Evolutionary conservation across 2,329 filamentous ascomycete species (phyloP).

Genomic region (Ceratocystis cubensis): DNA sequence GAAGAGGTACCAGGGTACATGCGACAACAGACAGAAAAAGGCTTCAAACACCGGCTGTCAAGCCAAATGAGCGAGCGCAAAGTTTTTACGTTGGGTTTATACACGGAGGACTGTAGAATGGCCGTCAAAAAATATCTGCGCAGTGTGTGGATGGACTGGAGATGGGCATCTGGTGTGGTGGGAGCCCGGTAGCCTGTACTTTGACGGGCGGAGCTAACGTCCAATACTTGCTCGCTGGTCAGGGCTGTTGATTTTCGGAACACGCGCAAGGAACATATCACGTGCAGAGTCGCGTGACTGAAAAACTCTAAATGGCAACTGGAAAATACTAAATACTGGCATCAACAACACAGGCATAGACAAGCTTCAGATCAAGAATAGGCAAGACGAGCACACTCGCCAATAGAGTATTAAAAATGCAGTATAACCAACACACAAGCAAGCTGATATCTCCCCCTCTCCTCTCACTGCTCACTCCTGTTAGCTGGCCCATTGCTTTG

Average conservation of each 20-base stretch:
- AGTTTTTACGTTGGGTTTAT: neutral
- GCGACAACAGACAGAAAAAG: neutral
- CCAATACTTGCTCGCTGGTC: neutral
- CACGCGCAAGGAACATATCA: neutral
- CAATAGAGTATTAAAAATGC: too few relatives aligned
- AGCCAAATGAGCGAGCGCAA: neutral
- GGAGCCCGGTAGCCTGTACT: slow-evolving; percentile 7
- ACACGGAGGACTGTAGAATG: neutral
- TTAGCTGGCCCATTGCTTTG: neutral
- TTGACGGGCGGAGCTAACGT: slow-evolving; percentile 5
- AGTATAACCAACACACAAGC: neutral
- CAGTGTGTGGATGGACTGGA: neutral
- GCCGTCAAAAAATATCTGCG: neutral
- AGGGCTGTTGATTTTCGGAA: neutral
- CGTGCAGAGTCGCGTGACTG: slow-evolving; percentile 2
- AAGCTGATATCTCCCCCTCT: neutral
- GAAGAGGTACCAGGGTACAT: slow-evolving; percentile 15
- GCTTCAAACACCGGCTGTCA: neutral
- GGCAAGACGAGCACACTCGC: neutral
- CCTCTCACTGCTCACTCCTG: neutral
- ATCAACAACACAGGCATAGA: too few relatives aligned
- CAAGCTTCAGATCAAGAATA: neutral
- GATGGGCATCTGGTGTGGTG: neutral
- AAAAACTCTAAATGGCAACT: neutral
- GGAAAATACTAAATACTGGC: neutral